phyloP scores from a whole-genome alignment of 768 basidiomycete genomes.

The Sutorius australiensis region DNA sequence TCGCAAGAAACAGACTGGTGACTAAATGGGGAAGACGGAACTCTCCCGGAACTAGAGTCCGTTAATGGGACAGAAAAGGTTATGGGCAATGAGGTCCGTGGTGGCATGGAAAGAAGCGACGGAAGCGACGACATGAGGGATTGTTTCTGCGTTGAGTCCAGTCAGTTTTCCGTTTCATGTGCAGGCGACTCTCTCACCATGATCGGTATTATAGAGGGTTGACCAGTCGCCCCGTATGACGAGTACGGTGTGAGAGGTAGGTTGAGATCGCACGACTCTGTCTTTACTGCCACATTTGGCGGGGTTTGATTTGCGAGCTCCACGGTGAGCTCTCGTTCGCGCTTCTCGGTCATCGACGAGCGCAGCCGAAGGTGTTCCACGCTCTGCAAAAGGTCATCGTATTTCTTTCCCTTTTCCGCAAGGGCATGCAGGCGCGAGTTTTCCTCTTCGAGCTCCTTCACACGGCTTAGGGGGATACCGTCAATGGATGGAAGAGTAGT shows the following conservation, averaged over 20 bases:
- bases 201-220: constrained; percentile 62
- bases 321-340: constrained; percentile 61
- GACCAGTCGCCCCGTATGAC: constrained; percentile 32
- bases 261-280: constrained; percentile 54
- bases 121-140: constrained; percentile 77
- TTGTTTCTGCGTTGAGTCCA: constrained; percentile 38
- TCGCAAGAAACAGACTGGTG: constrained; percentile 39
- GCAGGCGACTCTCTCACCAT: constrained; percentile 47
- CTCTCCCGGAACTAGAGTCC: constrained; percentile 30
- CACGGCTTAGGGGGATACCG: constrained; percentile 51
- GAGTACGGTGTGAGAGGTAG: constrained; percentile 43
- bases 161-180: constrained; percentile 13
- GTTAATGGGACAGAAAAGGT: constrained; percentile 54
- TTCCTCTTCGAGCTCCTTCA: constrained; percentile 80
- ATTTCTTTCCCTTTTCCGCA: constrained; percentile 42
- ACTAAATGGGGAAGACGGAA: constrained; percentile 43
- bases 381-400: constrained; percentile 48
- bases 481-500: constrained; percentile 14
- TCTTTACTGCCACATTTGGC: constrained; percentile 43
- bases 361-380: constrained; percentile 65
- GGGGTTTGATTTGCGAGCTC: constrained; percentile 48
- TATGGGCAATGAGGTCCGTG: constrained; percentile 51
- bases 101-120: constrained; percentile 64
- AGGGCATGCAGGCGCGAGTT: constrained; percentile 68
- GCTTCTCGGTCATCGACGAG: constrained; percentile 60